A percentile compares a stretch with the other conserved stretches of the same genome.
Evolutionary conservation across 1,139 yeast genomes (phyloP).

Genomic region (Scheffersomyces segobiensis): DNA sequence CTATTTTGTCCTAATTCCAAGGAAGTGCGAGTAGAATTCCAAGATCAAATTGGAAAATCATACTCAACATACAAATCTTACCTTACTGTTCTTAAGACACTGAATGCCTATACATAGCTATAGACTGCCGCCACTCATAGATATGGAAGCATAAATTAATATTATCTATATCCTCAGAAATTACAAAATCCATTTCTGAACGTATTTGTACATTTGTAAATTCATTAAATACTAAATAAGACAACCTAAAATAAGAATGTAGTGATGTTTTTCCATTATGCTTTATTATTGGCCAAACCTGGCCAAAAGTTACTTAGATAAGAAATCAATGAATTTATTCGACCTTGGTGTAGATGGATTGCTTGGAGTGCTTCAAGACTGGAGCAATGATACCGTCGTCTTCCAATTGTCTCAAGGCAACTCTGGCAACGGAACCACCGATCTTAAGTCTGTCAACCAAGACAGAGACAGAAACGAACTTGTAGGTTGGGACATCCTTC

Average conservation of each 20-base stretch:
- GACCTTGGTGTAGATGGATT: conserved; percentile 93
- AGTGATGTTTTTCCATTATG: not conserved
- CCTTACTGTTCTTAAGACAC: too few relatives aligned
- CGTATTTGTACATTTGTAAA: not conserved
- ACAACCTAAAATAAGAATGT: conserved; percentile 1
- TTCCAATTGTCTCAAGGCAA: conserved; percentile 96
- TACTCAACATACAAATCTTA: too few relatives aligned
- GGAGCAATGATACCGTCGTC: conserved; percentile 94
- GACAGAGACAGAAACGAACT: conserved; percentile 96
- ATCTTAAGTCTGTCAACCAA: conserved; percentile 99
- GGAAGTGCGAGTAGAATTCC: too few relatives aligned
- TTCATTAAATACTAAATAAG: not conserved
- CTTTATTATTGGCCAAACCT: not conserved
- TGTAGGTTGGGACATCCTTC: conserved; percentile 99
- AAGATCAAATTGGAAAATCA: too few relatives aligned
- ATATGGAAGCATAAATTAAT: too few relatives aligned
- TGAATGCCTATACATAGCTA: too few relatives aligned
- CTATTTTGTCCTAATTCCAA: too few relatives aligned
- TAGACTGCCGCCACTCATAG: too few relatives aligned
- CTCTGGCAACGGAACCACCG: conserved; percentile 99
- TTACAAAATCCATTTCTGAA: conserved; percentile 4
- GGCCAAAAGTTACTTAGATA: not conserved
- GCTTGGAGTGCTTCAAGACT: conserved; percentile 94
- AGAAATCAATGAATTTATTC: conserved; percentile 18
- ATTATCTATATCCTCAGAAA: not conserved